Evolutionary conservation across 164 flowering plant genomes (phyloP).

Genomic region (Vitis rupestris): DNA sequence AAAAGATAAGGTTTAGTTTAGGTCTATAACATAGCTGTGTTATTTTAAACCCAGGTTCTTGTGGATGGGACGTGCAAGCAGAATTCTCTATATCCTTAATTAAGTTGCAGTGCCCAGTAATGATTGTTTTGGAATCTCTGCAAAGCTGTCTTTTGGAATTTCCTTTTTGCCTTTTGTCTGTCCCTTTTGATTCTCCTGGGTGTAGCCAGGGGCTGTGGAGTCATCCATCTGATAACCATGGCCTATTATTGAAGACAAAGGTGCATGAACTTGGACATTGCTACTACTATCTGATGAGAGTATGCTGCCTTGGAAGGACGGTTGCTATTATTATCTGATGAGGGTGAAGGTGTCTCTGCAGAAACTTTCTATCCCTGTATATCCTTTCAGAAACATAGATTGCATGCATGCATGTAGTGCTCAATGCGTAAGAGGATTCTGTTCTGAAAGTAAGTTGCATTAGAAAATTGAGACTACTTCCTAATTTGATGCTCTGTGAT

Average conservation of each 20-base stretch:
- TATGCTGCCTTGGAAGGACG: no score
- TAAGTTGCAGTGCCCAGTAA: not conserved
- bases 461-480: not conserved
- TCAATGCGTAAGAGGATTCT: not conserved
- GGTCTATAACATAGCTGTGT: not conserved
- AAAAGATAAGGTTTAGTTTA: not conserved
- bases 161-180: not conserved
- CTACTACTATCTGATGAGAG: not conserved
- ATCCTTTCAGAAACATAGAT: not conserved
- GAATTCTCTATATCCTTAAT: not conserved
- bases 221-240: not conserved
- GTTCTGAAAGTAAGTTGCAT: not conserved
- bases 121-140: not conserved
- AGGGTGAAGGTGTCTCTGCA: not conserved
- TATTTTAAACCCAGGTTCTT: not conserved
- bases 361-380: not conserved
- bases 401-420: not conserved
- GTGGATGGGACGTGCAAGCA: not conserved
- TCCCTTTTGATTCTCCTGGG: not conserved
- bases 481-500: not conserved
- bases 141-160: not conserved
- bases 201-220: not conserved
- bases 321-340: no score
- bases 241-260: conserved; percentile 1
- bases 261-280: not conserved